Conservation (phyloP, 768 basidiomycete species). For the Hemileccinum rubropunctum region DNA sequence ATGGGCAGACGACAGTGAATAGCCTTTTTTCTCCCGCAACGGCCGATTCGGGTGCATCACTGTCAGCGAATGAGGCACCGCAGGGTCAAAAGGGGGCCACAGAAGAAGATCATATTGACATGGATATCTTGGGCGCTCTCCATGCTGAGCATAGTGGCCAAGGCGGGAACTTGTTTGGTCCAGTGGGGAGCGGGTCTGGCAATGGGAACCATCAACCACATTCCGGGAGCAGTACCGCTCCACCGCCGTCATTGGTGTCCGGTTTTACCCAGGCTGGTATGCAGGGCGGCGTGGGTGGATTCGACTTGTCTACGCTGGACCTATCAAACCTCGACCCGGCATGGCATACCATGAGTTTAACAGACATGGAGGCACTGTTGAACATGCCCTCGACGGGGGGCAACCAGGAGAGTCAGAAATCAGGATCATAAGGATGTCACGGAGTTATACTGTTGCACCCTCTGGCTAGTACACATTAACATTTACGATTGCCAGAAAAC, state of each 20-base stretch:
- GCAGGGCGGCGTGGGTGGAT: conserved; percentile 30
- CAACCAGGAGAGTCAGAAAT: conserved; percentile 25
- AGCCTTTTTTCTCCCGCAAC: conserved; percentile 52
- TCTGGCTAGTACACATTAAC: conserved; percentile 1
- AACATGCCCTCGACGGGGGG: conserved; percentile 36
- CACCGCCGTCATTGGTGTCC: conserved; percentile 42
- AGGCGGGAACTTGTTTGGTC: conserved; percentile 21
- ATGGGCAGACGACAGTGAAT: conserved; percentile 38
- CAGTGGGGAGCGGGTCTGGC: conserved; percentile 27
- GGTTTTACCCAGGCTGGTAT: conserved; percentile 34
- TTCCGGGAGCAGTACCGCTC: conserved; percentile 25
- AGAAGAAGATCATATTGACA: conserved; percentile 27
- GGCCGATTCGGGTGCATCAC: conserved; percentile 18
- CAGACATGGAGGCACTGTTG: conserved; percentile 55
- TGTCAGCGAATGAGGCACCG: conserved; percentile 13
- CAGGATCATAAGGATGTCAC: conserved; percentile 11
- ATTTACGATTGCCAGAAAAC: neutral
- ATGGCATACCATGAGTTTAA: conserved; percentile 45
- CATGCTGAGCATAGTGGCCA: conserved; percentile 20
- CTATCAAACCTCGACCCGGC: conserved; percentile 42
- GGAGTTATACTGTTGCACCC: neutral
- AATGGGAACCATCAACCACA: conserved; percentile 11
- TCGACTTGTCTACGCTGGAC: conserved; percentile 51
- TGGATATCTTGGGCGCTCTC: conserved; percentile 37
- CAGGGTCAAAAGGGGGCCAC: conserved; percentile 18